Conservation (phyloP, 768 basidiomycete genomes). For the Pleurotus platypus region DNA sequence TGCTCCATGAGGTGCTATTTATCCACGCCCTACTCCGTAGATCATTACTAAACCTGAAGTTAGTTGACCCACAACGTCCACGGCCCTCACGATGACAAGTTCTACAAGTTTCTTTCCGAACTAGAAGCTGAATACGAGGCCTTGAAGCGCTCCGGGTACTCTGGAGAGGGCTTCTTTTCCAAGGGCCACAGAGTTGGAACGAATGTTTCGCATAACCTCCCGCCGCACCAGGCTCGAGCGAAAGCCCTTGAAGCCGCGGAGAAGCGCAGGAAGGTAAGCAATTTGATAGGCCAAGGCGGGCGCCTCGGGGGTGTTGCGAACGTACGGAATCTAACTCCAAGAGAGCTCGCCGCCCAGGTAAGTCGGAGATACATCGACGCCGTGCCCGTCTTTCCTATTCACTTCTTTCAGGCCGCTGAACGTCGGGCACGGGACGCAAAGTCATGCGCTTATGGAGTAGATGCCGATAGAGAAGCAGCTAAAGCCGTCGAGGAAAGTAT, state of each 20-base stretch:
- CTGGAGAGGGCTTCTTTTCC: conserved; percentile 88
- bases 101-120: conserved; percentile 68
- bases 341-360: conserved; percentile 73
- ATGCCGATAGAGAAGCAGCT: conserved; percentile 57
- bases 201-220: conserved; percentile 63
- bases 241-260: conserved; percentile 82
- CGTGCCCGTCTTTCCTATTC: conserved; percentile 6
- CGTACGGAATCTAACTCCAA: conserved; percentile 45
- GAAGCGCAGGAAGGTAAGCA: conserved; percentile 49
- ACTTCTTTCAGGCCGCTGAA: conserved; percentile 72
- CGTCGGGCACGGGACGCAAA: conserved; percentile 71
- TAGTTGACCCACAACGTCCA: conserved; percentile 89
- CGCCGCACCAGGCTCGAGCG: conserved; percentile 57
- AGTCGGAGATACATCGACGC: conserved; percentile 16
- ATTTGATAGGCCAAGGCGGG: conserved; percentile 48
- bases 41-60: neutral
- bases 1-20: conserved; percentile 80
- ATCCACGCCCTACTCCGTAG: neutral
- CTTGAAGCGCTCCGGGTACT: conserved; percentile 76
- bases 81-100: conserved; percentile 84
- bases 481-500: conserved; percentile 70
- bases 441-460: conserved; percentile 61
- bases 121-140: conserved; percentile 85
- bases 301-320: conserved; percentile 51
- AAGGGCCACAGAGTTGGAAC: conserved; percentile 69